These are phyloP conservation scores for Aspergillus homomorphus DNA, from an alignment of 495 filamentous ascomycete species.

Conservation along the genomic window DNA sequence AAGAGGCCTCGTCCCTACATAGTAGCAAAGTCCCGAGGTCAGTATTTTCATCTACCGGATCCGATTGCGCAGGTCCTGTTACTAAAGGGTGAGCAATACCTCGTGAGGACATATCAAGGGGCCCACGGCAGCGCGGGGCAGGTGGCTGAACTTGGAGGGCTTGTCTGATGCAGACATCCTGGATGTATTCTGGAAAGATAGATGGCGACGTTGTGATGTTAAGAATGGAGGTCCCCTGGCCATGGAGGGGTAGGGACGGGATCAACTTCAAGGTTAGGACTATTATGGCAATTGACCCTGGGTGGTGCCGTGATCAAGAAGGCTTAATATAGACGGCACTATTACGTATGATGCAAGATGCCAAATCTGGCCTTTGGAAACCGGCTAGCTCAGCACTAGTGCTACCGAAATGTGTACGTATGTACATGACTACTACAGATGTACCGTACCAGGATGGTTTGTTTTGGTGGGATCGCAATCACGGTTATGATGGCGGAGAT, in stretches of 20 bases:
- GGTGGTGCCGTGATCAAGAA: neutral
- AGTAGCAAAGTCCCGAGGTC: too few species aligned
- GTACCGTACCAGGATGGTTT: neutral
- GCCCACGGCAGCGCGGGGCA: conserved; percentile 62
- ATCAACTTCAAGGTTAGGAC: neutral
- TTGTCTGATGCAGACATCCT: neutral
- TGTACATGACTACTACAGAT: neutral
- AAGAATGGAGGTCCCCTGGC: neutral
- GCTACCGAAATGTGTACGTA: neutral
- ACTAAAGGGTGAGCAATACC: conserved; percentile 15
- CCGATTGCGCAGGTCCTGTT: neutral
- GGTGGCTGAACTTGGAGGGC: conserved; percentile 48
- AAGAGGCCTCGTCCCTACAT: conserved; percentile 60
- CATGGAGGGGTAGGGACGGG: neutral
- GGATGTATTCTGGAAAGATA: neutral
- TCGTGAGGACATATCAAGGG: conserved; percentile 36
- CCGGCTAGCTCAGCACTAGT: neutral
- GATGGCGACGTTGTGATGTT: neutral
- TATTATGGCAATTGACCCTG: neutral
- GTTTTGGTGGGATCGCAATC: neutral
- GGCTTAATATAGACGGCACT: neutral
- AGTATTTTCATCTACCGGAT: neutral
- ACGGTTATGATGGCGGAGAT: neutral
- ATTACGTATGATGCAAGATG: neutral
- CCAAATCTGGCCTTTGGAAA: neutral